Evolutionary conservation across 2,329 filamentous ascomycete genomes (phyloP), one percentile per base, ranked within the genome.

Genomic region (Cercospora zeina): DNA sequence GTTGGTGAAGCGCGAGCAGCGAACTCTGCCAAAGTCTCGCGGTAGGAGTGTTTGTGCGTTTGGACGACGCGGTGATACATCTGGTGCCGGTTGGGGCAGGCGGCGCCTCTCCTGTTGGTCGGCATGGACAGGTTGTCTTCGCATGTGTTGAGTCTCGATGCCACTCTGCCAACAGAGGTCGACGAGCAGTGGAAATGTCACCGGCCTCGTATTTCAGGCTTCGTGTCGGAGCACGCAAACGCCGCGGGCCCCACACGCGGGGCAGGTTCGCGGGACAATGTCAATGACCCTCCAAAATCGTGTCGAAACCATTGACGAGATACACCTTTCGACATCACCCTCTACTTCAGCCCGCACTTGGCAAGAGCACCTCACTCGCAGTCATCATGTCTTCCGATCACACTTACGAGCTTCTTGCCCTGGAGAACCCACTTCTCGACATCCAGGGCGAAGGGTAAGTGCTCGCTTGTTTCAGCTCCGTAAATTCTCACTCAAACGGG

Each of bases 401-500:
- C 80, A 88, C 92, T 79, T 97, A 89, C 82, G 84, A 90, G 78
- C 89, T 99, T 73, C 85, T 97, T 75, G 95, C 89, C 80, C 81
- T 99, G 73, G 95, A 97, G 88, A 99, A 99, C 80, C 95, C 95
- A 78, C 88, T 99, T 72, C 89, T 99, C 73, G 93, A 99, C 77
- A 99, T 99, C 77, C 93, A 97, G 81, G 95, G 89, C 72, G 78
- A 83, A 72, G 86, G 85, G 86, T 87, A 79, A 67, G 81, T 76
- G 56, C 16, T 45, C 10, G 21, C 39, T 45, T 45, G 24, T 45
- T 45, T 21, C 16, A 45, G 39, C 39, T 45, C 39, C 4, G 11
- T 16, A 45, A 45, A 45, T 45, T 45, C 39, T 45, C 39, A 45
- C 39, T 21, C 39, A 11, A 0, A 2, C 13, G 39, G 39, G 10